Conservation (phyloP, 2,329 filamentous ascomycete species). For the Xylariaceae sp. region DNA sequence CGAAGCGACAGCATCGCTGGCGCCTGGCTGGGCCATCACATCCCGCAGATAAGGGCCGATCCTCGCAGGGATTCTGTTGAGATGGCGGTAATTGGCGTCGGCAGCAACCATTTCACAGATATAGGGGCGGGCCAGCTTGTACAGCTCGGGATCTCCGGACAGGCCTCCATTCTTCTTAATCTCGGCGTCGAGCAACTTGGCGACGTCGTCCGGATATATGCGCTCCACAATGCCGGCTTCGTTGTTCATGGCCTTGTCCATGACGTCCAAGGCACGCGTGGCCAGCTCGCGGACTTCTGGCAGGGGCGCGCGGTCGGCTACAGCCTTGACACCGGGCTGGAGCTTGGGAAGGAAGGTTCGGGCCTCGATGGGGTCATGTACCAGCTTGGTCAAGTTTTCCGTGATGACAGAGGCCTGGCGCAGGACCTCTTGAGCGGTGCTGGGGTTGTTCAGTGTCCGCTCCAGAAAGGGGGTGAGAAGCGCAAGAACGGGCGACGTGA, state of each 20-base stretch:
- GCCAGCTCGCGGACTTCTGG: conserved; percentile 93
- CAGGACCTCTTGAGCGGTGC: conserved; percentile 87
- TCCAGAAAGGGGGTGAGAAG: conserved; percentile 92
- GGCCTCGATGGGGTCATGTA: conserved; percentile 91
- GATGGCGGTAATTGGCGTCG: conserved; percentile 76
- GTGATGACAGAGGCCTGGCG: conserved; percentile 94
- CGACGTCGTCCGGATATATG: conserved; percentile 66
- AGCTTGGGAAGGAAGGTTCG: conserved; percentile 92
- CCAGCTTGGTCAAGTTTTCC: conserved; percentile 96
- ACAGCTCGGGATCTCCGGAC: conserved; percentile 56
- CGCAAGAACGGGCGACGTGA: conserved; percentile 91
- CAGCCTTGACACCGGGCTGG: conserved; percentile 84
- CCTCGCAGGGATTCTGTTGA: conserved; percentile 63
- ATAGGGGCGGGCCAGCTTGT: conserved; percentile 64
- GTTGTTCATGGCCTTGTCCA: conserved; percentile 86
- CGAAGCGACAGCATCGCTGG: conserved; percentile 59
- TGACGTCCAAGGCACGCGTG: conserved; percentile 73
- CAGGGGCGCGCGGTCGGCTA: conserved; percentile 81
- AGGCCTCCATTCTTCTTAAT: conserved; percentile 65
- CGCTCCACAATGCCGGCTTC: conserved; percentile 62
- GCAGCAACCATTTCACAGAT: conserved; percentile 81
- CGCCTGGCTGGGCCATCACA: conserved; percentile 58
- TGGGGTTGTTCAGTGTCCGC: conserved; percentile 85
- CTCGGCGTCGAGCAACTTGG: conserved; percentile 67
- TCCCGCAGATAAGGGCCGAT: conserved; percentile 71